Conservation (phyloP, 179 eudicot species). For the Amaranthus tricolor region DNA sequence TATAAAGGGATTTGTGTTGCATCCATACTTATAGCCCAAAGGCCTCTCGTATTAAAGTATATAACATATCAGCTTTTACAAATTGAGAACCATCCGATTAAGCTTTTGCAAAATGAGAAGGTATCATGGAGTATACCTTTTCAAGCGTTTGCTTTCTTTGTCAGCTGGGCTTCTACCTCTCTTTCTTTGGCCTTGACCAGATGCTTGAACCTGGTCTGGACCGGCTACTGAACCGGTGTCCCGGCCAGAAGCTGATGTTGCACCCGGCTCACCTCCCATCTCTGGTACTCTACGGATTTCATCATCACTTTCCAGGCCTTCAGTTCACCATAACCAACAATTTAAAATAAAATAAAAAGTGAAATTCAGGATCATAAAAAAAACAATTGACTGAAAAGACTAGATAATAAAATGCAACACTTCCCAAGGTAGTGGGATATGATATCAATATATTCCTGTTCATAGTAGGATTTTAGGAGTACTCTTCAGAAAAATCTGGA, state of each 20-base stretch:
- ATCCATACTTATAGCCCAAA: no score
- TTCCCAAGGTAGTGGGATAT: not conserved
- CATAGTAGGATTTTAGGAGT: not conserved
- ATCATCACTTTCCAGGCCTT: conserved; percentile 81
- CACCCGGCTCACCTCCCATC: conserved; percentile 53
- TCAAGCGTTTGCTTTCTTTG: conserved; percentile 76
- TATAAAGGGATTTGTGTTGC: no score
- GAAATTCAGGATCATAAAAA: not conserved
- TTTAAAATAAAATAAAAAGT: not conserved
- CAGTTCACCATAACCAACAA: not conserved
- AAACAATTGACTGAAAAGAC: not conserved
- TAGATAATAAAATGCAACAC: not conserved
- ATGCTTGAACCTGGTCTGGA: conserved; percentile 46
- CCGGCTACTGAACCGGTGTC: conserved; percentile 48
- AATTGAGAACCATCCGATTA: no score
- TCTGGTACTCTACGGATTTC: conserved; percentile 84
- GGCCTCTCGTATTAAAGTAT: no score
- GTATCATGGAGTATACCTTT: conserved; percentile 59
- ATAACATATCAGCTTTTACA: no score
- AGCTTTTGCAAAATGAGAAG: no score
- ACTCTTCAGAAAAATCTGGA: not conserved
- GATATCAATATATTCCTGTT: not conserved
- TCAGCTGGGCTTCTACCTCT: conserved; percentile 89
- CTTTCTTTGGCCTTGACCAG: conserved; percentile 53
- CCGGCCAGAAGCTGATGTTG: conserved; percentile 42